Conservation (phyloP, 345 rosid genomes). For the Jatropha curcas region DNA sequence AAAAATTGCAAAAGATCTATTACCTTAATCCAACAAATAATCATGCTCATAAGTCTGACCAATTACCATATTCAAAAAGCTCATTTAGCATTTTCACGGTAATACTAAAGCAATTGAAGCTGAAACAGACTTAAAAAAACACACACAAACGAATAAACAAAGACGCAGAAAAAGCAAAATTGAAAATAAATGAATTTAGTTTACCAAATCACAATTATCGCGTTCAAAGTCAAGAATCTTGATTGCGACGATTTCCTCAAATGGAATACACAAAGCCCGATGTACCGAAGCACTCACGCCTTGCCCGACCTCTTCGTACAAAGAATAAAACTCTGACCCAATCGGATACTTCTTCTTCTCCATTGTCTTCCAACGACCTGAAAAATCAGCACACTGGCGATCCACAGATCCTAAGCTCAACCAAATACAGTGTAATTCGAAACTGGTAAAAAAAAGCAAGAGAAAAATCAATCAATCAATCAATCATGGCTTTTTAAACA, state of each 20-base stretch:
- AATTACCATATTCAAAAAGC: no score
- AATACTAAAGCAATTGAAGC: no score
- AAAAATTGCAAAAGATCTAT: neutral
- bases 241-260: conserved; percentile 78
- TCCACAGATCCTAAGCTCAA: neutral
- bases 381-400: neutral
- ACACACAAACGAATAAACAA: neutral
- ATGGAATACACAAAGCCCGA: conserved; percentile 74
- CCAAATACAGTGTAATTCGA: neutral
- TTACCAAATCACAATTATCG: conserved; percentile 82
- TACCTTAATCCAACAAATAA: no score
- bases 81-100: neutral
- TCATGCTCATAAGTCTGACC: no score
- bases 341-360: conserved; percentile 95
- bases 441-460: neutral
- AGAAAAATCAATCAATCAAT: neutral
- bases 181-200: neutral
- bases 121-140: no score
- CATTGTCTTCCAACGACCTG: conserved; percentile 29
- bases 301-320: conserved; percentile 84
- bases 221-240: conserved; percentile 98
- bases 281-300: conserved; percentile 91
- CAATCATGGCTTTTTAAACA: no score
- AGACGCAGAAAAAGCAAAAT: neutral
- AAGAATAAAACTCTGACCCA: conserved; percentile 64